Conservation (phyloP, 768 basidiomycete species). For the Hortiboletus campestris region DNA sequence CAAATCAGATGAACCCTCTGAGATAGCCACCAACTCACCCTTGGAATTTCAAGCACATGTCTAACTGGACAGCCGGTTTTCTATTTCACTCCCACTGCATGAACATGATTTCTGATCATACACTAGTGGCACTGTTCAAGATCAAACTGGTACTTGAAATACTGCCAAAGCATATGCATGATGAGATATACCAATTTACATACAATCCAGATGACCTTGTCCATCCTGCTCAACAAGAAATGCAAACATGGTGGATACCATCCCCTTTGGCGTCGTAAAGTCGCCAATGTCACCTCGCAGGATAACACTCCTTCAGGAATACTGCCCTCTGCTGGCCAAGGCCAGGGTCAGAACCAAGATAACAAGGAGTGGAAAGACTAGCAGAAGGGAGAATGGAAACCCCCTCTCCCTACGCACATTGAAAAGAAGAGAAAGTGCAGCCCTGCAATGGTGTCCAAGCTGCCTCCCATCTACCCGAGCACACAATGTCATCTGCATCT, state of each 20-base stretch:
- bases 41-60: too few species aligned
- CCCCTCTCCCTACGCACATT: conserved; percentile 93
- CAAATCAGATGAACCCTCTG: too few species aligned
- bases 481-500: conserved; percentile 94
- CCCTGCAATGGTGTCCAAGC: conserved; percentile 86
- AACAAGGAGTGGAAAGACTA: conserved; percentile 46
- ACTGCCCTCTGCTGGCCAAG: conserved; percentile 34
- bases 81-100: too few species aligned
- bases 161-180: too few species aligned
- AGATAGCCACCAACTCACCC: too few species aligned
- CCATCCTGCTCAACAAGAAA: conserved; percentile 2
- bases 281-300: conserved; percentile 37
- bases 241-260: conserved; percentile 23
- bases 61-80: too few species aligned
- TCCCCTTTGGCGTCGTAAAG: not conserved
- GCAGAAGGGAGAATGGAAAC: conserved; percentile 96
- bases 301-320: conserved; percentile 75
- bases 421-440: conserved; percentile 95
- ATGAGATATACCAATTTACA: too few species aligned
- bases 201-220: conserved; percentile 5
- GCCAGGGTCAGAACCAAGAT: conserved; percentile 44
- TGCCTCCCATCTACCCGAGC: conserved; percentile 90
- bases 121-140: too few species aligned
- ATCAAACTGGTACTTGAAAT: too few species aligned
- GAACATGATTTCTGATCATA: too few species aligned